phyloP scores from a whole-genome alignment of 2,329 filamentous ascomycete species.

The Exophiala lecanii-corni region DNA sequence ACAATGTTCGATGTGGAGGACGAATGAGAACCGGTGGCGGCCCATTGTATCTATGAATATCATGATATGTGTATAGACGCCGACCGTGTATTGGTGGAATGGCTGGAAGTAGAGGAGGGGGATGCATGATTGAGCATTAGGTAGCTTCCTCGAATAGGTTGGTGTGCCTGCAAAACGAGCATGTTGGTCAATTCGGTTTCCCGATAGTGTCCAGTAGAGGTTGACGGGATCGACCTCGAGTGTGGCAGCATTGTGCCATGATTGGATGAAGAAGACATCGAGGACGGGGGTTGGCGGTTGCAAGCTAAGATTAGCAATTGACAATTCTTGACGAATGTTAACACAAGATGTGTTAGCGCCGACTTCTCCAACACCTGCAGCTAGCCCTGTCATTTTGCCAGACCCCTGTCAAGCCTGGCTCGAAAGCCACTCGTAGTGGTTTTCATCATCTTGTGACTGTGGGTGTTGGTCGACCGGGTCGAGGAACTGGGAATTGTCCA shows the following conservation, averaged over 20 bases:
- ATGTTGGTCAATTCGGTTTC: constrained; percentile 17
- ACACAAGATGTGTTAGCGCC: constrained; percentile 18
- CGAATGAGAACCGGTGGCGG: constrained; percentile 25
- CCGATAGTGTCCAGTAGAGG: constrained; percentile 46
- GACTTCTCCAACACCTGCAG: constrained; percentile 13
- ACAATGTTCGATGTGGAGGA: constrained; percentile 18
- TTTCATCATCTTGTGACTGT: background rate
- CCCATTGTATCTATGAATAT: constrained; percentile 28
- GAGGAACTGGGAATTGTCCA: background rate
- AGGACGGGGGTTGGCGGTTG: constrained; percentile 16
- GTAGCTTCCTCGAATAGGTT: constrained; percentile 17
- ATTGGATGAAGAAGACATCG: constrained; percentile 12
- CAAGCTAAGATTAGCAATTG: constrained; percentile 22
- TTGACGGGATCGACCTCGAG: constrained; percentile 47
- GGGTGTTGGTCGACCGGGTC: background rate
- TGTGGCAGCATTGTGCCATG: constrained; percentile 28
- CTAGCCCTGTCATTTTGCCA: constrained; percentile 4
- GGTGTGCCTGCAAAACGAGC: constrained; percentile 12
- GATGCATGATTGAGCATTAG: constrained; percentile 20
- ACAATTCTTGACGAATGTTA: constrained; percentile 16
- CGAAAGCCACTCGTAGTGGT: background rate
- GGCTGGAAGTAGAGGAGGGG: constrained; percentile 13
- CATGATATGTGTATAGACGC: constrained; percentile 23
- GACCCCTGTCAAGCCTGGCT: constrained; percentile 7
- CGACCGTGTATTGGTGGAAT: constrained; percentile 21